phyloP scores from a whole-genome alignment of 768 basidiomycete species.

The Lentinula detonsa region DNA sequence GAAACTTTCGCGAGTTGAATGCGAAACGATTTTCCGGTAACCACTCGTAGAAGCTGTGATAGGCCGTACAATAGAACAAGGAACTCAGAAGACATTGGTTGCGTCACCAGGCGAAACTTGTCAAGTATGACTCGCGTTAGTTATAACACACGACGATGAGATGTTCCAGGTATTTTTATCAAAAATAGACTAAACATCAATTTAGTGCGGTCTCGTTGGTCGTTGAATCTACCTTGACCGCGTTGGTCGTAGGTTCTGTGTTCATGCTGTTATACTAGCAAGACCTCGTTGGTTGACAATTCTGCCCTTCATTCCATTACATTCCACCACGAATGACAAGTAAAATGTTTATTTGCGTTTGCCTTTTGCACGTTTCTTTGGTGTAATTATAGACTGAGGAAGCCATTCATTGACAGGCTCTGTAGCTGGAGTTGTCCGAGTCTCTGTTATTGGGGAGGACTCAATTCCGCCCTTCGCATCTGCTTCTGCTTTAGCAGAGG shows the following conservation, averaged over 20 bases:
- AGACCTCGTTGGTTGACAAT: neutral
- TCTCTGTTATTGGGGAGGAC: neutral
- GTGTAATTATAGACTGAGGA: constrained; percentile 37
- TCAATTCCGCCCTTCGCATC: constrained; percentile 10
- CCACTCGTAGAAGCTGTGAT: neutral
- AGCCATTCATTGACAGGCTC: constrained; percentile 43
- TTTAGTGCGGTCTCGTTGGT: constrained; percentile 1
- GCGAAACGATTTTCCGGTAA: neutral
- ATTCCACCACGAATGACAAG: neutral
- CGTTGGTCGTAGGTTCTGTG: neutral
- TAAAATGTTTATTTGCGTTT: constrained; percentile 19
- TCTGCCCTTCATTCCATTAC: neutral
- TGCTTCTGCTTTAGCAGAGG: constrained; percentile 35
- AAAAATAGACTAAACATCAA: neutral
- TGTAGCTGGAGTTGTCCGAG: neutral
- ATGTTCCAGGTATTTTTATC: constrained; percentile 2
- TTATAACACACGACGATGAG: constrained; percentile 2
- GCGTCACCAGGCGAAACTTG: neutral
- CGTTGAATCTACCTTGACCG: neutral
- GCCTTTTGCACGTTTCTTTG: constrained; percentile 36
- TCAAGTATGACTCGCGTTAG: neutral
- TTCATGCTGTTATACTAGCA: neutral
- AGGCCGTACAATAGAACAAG: neutral
- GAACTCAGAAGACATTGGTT: neutral
- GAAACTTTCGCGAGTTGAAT: neutral